phyloP scores from a whole-genome alignment of 345 rosid species.

The Eucalyptus cloeziana region DNA sequence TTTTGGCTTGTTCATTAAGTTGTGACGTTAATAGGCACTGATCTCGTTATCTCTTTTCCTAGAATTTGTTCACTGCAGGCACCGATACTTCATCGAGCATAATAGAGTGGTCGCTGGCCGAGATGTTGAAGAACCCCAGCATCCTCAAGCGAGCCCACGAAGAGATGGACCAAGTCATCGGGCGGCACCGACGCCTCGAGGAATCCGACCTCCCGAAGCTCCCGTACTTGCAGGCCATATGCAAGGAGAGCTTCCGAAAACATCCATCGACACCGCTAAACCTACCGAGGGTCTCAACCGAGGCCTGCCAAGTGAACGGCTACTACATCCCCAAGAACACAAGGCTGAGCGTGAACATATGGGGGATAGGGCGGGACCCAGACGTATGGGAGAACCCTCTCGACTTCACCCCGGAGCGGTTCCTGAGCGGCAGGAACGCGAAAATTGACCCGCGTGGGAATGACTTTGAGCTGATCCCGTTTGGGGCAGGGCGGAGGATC shows the following conservation, averaged over 20 bases:
- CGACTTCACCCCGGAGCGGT: slow-evolving; percentile 34
- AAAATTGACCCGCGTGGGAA: slow-evolving; percentile 41
- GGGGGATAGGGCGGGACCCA: slow-evolving; percentile 60
- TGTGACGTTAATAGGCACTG: not conserved
- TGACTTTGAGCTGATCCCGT: slow-evolving; percentile 53
- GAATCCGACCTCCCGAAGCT: slow-evolving; percentile 45
- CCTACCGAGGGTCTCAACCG: slow-evolving; percentile 29
- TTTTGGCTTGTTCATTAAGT: not conserved
- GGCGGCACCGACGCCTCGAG: slow-evolving; percentile 27
- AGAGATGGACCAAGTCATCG: slow-evolving; percentile 52
- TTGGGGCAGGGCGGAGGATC: slow-evolving; percentile 51
- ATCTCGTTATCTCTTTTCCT: not conserved
- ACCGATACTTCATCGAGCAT: slow-evolving; percentile 63
- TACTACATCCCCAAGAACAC: slow-evolving; percentile 38
- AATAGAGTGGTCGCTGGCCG: slow-evolving; percentile 53
- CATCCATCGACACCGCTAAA: slow-evolving; percentile 61
- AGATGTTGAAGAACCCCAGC: slow-evolving; percentile 32
- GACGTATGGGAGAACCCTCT: slow-evolving; percentile 41
- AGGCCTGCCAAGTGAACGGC: slow-evolving; percentile 44
- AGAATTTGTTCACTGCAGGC: slow-evolving; percentile 59
- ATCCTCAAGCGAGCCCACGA: slow-evolving; percentile 33
- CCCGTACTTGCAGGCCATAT: slow-evolving; percentile 32
- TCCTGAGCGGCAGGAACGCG: slow-evolving; percentile 11
- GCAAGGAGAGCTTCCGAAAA: slow-evolving; percentile 43
- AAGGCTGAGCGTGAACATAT: slow-evolving; percentile 41